phyloP scores from a whole-genome alignment of 768 basidiomycete genomes.

The Crassisporium funariophilum region DNA sequence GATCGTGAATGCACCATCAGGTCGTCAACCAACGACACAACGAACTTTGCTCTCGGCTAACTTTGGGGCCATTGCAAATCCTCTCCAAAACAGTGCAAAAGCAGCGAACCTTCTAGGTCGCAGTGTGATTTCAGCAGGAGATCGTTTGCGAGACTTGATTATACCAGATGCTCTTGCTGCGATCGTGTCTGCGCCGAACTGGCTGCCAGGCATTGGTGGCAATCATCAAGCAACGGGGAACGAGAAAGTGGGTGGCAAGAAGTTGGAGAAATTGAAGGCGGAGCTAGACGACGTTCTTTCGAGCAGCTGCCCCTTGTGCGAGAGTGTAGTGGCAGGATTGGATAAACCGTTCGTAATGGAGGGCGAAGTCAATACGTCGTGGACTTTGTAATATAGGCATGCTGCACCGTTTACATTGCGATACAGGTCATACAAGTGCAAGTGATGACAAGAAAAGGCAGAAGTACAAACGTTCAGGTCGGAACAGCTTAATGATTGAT shows the following conservation, averaged over 20 bases:
- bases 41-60: constrained; percentile 73
- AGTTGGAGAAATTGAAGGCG: constrained; percentile 69
- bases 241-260: constrained; percentile 56
- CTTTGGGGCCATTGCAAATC: constrained; percentile 54
- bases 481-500: constrained; percentile 62
- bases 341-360: constrained; percentile 85
- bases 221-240: constrained; percentile 49
- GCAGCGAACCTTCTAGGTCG: constrained; percentile 72
- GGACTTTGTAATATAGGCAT: constrained; percentile 56
- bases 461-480: constrained; percentile 9
- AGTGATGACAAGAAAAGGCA: constrained; percentile 8
- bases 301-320: constrained; percentile 91
- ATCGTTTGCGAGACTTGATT: constrained; percentile 88
- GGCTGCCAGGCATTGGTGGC: constrained; percentile 73
- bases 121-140: constrained; percentile 86
- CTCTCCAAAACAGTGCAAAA: constrained; percentile 63
- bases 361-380: constrained; percentile 78
- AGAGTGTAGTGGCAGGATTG: constrained; percentile 81
- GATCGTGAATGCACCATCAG: constrained; percentile 24
- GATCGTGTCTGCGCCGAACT: constrained; percentile 73
- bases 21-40: constrained; percentile 52
- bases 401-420: constrained; percentile 12
- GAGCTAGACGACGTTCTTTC: constrained; percentile 92
- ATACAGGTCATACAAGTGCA: constrained; percentile 14
- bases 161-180: constrained; percentile 90